phyloP scores from a whole-genome alignment of 2,329 filamentous ascomycete species.

The Fusarium sp. region DNA sequence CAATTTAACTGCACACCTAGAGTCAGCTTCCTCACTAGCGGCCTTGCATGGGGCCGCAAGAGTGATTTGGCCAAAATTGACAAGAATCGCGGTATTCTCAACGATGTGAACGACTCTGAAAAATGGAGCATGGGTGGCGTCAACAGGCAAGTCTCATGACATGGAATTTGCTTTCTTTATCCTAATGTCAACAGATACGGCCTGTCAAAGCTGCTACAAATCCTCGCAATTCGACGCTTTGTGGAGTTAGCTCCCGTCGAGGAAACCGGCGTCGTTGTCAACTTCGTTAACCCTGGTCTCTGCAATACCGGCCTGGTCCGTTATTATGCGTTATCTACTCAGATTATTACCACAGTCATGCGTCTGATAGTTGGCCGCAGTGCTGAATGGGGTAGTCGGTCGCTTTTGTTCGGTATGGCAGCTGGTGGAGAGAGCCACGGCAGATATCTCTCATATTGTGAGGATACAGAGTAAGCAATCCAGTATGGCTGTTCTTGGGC shows the following conservation, averaged over 20 bases:
- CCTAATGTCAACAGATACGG: background rate
- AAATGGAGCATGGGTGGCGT: background rate
- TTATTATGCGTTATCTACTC: background rate
- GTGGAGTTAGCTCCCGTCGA: background rate
- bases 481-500: background rate
- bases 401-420: background rate
- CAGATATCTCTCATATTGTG: background rate
- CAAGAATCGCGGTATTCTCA: background rate
- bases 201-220: background rate
- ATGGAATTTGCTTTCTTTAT: too few relatives aligned
- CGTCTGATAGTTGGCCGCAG: background rate
- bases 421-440: background rate
- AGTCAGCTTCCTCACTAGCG: background rate
- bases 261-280: background rate
- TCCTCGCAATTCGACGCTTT: slow-evolving; percentile 1
- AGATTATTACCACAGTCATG: background rate
- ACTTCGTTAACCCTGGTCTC: slow-evolving; percentile 2
- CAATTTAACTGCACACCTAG: background rate
- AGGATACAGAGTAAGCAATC: background rate
- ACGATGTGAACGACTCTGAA: background rate
- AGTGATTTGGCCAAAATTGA: background rate
- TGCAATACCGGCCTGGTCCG: background rate
- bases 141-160: background rate
- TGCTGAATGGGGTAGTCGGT: slow-evolving; percentile 3
- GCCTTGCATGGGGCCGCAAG: background rate